Percentiles rank a stretch among this genome's conserved stretches.
These are phyloP conservation scores for Microsporum ferrugineum DNA, from an alignment of 2,329 filamentous ascomycete genomes.

Conservation along the genomic window DNA sequence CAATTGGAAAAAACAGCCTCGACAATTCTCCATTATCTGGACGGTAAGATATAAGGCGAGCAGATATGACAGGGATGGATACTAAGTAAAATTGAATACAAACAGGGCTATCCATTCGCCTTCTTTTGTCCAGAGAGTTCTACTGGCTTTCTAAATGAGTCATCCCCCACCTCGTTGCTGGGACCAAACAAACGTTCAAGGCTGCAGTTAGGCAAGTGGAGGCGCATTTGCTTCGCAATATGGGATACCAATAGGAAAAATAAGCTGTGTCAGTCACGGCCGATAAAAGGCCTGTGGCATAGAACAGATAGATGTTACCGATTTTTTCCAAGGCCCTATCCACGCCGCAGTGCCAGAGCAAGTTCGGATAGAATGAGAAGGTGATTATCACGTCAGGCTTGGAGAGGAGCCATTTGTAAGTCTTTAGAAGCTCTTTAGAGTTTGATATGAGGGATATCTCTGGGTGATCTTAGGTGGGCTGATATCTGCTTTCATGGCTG, in stretches of 20 bases:
- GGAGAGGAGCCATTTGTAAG: not conserved
- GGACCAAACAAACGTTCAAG: not conserved
- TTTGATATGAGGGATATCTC: not conserved
- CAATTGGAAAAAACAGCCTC: not conserved
- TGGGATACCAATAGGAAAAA: not conserved
- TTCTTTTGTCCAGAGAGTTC: not conserved
- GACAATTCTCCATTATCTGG: not conserved
- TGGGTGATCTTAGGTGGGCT: not conserved
- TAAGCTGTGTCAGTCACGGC: not conserved
- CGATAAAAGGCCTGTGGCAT: not conserved
- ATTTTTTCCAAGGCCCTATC: not conserved
- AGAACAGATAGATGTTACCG: not conserved
- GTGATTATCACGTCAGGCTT: not conserved
- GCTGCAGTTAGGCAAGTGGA: not conserved
- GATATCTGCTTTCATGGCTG: not conserved
- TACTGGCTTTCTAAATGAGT: slow-evolving; percentile 1
- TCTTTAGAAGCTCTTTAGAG: not conserved
- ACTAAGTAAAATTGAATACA: not conserved
- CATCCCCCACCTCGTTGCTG: not conserved
- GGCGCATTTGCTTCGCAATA: not conserved
- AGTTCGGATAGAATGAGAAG: not conserved
- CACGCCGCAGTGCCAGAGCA: not conserved
- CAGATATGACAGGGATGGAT: not conserved
- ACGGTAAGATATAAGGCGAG: not conserved
- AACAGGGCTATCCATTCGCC: not conserved